phyloP scores from a whole-genome alignment of 1,284 basidiomycete species.

The Irpex sp. region DNA sequence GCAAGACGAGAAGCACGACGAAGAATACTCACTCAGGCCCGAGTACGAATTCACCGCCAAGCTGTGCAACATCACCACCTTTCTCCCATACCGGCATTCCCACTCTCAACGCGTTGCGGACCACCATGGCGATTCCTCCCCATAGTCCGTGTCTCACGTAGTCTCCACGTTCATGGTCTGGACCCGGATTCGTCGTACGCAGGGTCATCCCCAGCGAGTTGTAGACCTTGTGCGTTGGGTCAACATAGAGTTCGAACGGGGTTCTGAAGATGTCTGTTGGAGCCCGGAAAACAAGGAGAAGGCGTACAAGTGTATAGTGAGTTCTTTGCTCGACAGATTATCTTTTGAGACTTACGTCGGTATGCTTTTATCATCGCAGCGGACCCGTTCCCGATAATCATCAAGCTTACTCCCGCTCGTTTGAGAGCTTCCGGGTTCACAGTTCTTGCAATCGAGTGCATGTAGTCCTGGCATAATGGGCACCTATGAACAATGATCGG shows the following conservation, averaged over 20 bases:
- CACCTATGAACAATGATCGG: conserved; percentile 51
- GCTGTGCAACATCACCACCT: conserved; percentile 72
- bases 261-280: conserved; percentile 53
- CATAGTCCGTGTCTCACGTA: conserved; percentile 66
- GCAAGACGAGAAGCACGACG: neutral
- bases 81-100: conserved; percentile 79
- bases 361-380: conserved; percentile 73
- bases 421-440: conserved; percentile 52
- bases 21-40: conserved; percentile 58
- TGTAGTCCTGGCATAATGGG: conserved; percentile 81
- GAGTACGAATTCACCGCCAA: conserved; percentile 89
- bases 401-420: conserved; percentile 50
- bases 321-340: neutral
- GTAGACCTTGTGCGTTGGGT: conserved; percentile 71
- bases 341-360: conserved; percentile 41
- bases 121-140: conserved; percentile 66
- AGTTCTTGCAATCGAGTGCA: conserved; percentile 58
- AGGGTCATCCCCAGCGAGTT: conserved; percentile 73
- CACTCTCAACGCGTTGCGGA: conserved; percentile 60
- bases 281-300: neutral
- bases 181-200: conserved; percentile 43
- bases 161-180: conserved; percentile 46
- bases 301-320: neutral
- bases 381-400: conserved; percentile 80
- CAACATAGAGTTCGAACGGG: conserved; percentile 70